Conservation (phyloP, 1,284 basidiomycete species). For the Ceratobasidium sp. region DNA sequence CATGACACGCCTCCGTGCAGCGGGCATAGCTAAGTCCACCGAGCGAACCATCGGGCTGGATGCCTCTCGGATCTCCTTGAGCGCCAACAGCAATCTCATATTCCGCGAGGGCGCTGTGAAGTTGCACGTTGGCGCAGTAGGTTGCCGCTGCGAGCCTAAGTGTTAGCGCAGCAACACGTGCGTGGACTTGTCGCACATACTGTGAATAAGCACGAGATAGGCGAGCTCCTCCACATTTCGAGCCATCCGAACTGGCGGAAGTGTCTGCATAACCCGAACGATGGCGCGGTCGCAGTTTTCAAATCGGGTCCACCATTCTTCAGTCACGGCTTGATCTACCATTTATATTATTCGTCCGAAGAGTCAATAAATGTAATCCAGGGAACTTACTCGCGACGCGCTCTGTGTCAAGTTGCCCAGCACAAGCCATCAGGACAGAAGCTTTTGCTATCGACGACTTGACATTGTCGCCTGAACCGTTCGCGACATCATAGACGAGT, state of each 20-base stretch:
- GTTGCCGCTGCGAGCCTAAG: neutral
- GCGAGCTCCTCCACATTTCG: slow-evolving; percentile 27
- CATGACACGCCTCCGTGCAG: slow-evolving; percentile 29
- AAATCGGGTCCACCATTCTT: slow-evolving; percentile 26
- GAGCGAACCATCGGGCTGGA: slow-evolving; percentile 10
- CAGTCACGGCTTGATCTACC: neutral
- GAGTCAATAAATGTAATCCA: neutral
- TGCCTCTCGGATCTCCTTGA: slow-evolving; percentile 5
- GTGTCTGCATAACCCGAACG: slow-evolving; percentile 2
- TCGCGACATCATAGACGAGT: neutral
- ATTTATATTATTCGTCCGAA: neutral
- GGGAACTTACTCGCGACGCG: slow-evolving; percentile 1
- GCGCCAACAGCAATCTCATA: neutral
- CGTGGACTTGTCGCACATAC: neutral
- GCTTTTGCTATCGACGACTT: slow-evolving; percentile 8
- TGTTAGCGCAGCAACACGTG: neutral
- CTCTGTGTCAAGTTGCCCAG: slow-evolving; percentile 14
- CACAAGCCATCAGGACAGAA: neutral
- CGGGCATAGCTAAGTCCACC: slow-evolving; percentile 26
- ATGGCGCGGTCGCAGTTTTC: slow-evolving; percentile 17
- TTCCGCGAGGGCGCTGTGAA: slow-evolving; percentile 20
- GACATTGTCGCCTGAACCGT: slow-evolving; percentile 17
- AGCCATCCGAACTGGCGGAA: slow-evolving; percentile 11
- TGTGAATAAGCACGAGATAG: slow-evolving; percentile 21
- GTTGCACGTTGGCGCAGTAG: slow-evolving; percentile 13